Evolutionary conservation across 768 basidiomycete genomes (phyloP).

Genomic region (Pleurotus citrinopileatus): DNA sequence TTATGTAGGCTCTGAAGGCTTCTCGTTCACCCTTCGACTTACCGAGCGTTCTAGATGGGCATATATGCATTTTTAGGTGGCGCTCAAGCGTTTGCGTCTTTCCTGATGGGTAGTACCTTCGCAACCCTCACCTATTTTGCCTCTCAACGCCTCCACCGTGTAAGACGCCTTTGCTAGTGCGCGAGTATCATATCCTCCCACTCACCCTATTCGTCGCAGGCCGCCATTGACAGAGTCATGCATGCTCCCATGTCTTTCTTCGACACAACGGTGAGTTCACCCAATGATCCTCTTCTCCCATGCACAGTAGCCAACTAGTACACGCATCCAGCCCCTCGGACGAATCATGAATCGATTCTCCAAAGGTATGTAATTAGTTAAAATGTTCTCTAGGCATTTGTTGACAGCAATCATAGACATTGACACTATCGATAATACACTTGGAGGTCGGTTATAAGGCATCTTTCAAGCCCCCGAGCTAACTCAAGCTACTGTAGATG

Average conservation of each 20-base stretch:
- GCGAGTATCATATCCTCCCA: background rate
- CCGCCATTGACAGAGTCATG: conserved; percentile 67
- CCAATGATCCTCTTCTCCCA: background rate
- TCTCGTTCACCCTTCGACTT: background rate
- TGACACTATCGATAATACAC: conserved; percentile 75
- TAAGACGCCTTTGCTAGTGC: background rate
- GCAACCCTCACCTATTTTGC: conserved; percentile 13
- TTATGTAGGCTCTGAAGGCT: conserved; percentile 48
- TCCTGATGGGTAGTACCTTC: conserved; percentile 14
- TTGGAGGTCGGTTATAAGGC: no score
- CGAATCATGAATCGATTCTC: conserved; percentile 90
- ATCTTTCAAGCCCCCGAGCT: no score
- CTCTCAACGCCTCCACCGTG: conserved; percentile 4
- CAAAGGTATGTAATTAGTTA: no score
- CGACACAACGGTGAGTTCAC: conserved; percentile 65
- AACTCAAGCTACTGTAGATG: no score
- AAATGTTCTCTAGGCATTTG: no score
- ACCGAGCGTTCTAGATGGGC: conserved; percentile 11
- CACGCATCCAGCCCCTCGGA: conserved; percentile 58
- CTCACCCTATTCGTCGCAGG: conserved; percentile 28
- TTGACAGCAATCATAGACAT: conserved; percentile 43
- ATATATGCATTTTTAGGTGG: conserved; percentile 14
- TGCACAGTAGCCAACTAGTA: conserved; percentile 7
- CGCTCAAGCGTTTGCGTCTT: conserved; percentile 12
- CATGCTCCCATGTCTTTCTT: conserved; percentile 90